Base-by-base conservation (phyloP, 148 eudicot species). In the Fagopyrum homotropicum region DNA sequence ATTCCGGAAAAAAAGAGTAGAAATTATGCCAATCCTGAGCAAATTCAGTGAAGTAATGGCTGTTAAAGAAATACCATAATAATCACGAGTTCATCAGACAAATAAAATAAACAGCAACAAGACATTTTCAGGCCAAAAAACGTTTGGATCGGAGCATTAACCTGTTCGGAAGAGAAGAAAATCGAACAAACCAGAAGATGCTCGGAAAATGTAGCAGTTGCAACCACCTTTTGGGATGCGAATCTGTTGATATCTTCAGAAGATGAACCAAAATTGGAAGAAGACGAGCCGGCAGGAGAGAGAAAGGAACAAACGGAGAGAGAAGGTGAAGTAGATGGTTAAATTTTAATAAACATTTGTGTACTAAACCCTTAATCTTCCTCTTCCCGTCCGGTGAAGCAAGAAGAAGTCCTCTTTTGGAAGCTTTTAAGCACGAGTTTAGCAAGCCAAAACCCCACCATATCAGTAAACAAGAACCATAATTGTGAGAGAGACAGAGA, bases 221-320 rank as follows among this genome's bases (percentile, higher is more conserved):
- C 68, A 29, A 40, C 43, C 8, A 54, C 59, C 19, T 6, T 5
- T 54, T 14, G 17, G 17, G n/a, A 54, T 54, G 59, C 26, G 68
- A 35, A 66, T 35, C 45, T 35, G 71, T 1, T 35, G 71, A 66
- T 66, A 40, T 43, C 47, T 66, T 30, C 7, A 3, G 19, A 45
- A 66, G 71, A 66, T 17, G 43, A 66, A 66, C 71, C 47, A 35
- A 66, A 66, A 66, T n/a, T 9, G 46, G 6, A 14, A 66, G 12
- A 12, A 49, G 12, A 49, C 6, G 11, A 35, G 52, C 52, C 52
- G 52, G 52, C 52, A 49, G 71, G 71, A 66, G 47, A 66, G 71
- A 66, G 71, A 40, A 64, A 66, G 19, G 71, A 66, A 66, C 71
- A 66, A 66, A 66, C 46, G 46, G 9, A 40, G 68, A 29, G 43